phyloP scores from a whole-genome alignment of 148 eudicot genomes.

The Heliamphora exappendiculata region DNA sequence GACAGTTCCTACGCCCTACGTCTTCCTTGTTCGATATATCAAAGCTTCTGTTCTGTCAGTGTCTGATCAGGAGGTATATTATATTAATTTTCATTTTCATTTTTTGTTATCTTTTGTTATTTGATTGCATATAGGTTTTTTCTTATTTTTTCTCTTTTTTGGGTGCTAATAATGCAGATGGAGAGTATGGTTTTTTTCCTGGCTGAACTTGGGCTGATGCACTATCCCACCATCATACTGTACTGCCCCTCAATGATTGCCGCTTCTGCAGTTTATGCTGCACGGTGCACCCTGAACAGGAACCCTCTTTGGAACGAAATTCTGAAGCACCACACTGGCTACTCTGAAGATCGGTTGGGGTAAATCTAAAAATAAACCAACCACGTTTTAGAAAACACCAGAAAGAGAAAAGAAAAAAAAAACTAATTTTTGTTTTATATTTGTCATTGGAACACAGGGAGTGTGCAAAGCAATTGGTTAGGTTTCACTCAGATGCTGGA shows the following conservation, averaged over 20 bases:
- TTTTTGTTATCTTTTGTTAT: too few species aligned
- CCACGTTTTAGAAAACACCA: too few species aligned
- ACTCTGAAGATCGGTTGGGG: constrained; percentile 47
- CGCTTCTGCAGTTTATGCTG: constrained; percentile 67
- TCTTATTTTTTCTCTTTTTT: neutral
- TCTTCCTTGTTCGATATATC: constrained; percentile 67
- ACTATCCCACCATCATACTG: constrained; percentile 30
- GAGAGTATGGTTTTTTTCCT: constrained; percentile 69
- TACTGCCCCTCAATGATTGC: constrained; percentile 64
- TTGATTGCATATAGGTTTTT: too few species aligned
- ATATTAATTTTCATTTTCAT: neutral
- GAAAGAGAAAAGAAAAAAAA: too few species aligned
- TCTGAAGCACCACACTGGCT: constrained; percentile 63
- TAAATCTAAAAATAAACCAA: too few species aligned
- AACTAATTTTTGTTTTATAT: neutral
- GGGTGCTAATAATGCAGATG: constrained; percentile 33
- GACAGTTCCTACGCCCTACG: constrained; percentile 84
- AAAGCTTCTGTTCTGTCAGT: constrained; percentile 61
- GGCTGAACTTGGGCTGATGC: constrained; percentile 59
- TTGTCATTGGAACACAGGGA: constrained; percentile 29
- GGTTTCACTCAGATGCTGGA: constrained; percentile 29
- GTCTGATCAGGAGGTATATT: constrained; percentile 52
- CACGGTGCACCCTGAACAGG: constrained; percentile 46
- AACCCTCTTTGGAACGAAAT: constrained; percentile 63
- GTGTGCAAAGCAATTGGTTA: constrained; percentile 53